phyloP scores from a whole-genome alignment of 1,139 yeast genomes.

The Yamadazyma dendronema region DNA sequence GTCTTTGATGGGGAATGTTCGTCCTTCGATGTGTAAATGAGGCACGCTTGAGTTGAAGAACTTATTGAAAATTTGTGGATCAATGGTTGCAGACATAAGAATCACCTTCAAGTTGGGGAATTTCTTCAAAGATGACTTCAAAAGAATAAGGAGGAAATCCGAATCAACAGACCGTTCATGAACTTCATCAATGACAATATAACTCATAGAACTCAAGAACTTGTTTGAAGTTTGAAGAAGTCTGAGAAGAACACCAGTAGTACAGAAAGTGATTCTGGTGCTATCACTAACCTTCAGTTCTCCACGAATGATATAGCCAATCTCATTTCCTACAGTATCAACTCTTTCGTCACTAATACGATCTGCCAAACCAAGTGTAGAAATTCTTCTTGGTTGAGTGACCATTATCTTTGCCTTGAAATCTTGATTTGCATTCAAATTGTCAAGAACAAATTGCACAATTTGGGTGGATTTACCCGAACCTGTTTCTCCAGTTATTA shows the following conservation, averaged over 20 bases:
- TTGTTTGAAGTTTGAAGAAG: constrained; percentile 60
- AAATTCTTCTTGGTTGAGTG: constrained; percentile 94
- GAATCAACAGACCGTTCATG: constrained; percentile 94
- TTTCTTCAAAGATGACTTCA: constrained; percentile 54
- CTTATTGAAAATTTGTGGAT: constrained; percentile 60
- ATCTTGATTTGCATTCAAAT: constrained; percentile 45
- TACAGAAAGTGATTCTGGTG: constrained; percentile 80
- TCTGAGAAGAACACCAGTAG: constrained; percentile 88
- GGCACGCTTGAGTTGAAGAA: constrained; percentile 54
- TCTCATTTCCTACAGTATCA: constrained; percentile 66
- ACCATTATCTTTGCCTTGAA: constrained; percentile 66
- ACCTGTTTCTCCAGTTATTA: constrained; percentile 96
- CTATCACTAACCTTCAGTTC: constrained; percentile 62
- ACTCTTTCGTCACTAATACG: constrained; percentile 85
- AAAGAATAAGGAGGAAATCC: constrained; percentile 75
- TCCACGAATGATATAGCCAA: constrained; percentile 90
- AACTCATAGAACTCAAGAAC: constrained; percentile 57
- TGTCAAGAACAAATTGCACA: constrained; percentile 83
- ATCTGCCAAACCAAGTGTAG: constrained; percentile 92
- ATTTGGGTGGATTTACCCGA: constrained; percentile 94
- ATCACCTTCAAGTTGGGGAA: constrained; percentile 63
- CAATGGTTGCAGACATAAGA: constrained; percentile 94
- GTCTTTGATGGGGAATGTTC: constrained; percentile 89
- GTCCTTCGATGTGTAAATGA: constrained; percentile 80
- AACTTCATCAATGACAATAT: constrained; percentile 88